A percentile compares a stretch with the other conserved stretches of the same genome.
phyloP scores from a whole-genome alignment of 768 basidiomycete species.

The Tulasnella sp. region DNA sequence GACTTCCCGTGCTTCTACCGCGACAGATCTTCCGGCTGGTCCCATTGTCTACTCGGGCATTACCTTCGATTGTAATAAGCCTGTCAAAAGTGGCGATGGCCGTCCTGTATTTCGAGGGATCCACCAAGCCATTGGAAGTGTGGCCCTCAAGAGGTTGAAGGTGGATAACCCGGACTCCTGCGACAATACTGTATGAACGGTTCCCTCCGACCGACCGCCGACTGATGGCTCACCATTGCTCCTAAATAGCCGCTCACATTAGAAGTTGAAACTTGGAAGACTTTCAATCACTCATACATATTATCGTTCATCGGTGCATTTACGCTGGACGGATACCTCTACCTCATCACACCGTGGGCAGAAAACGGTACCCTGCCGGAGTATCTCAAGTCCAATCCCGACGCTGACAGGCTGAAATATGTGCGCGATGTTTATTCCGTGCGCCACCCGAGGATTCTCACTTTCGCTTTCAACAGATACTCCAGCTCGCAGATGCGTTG shows the following conservation, averaged over 20 bases:
- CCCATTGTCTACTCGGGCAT: too few relatives aligned
- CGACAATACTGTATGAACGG: neutral
- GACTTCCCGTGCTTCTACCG: too few relatives aligned
- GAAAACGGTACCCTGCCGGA: neutral
- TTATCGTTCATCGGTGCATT: neutral
- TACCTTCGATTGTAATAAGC: too few relatives aligned
- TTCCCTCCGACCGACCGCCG: neutral
- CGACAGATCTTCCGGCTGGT: too few relatives aligned
- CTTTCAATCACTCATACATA: neutral
- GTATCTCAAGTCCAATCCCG: neutral
- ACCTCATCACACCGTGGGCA: neutral
- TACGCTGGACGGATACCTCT: neutral
- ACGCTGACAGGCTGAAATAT: neutral
- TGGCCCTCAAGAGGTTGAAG: neutral
- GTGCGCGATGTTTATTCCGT: neutral
- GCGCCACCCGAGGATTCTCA: neutral
- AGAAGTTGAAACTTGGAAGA: neutral
- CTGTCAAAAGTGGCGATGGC: too few relatives aligned
- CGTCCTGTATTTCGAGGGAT: neutral
- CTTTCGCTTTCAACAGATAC: neutral
- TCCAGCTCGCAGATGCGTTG: neutral
- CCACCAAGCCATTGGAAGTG: neutral
- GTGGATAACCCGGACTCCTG: neutral
- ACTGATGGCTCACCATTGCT: neutral
- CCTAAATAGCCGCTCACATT: neutral